Conservation (phyloP, 345 rosid genomes). For the Erodium maritimum region DNA sequence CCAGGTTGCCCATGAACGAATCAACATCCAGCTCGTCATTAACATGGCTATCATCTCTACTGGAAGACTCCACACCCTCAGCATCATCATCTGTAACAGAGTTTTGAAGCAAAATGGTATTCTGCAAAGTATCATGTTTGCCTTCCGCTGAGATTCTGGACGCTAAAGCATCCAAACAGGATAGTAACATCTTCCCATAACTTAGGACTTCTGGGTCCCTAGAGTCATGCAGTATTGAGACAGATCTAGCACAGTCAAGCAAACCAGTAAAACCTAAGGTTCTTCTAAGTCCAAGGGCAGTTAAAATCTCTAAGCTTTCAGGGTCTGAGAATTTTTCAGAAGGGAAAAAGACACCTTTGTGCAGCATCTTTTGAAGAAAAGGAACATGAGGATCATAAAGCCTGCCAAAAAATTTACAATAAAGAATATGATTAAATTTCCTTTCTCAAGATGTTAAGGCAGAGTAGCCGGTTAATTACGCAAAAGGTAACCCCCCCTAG, state of each 20-base stretch:
- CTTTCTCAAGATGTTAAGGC: not conserved
- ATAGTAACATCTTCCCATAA: constrained; percentile 50
- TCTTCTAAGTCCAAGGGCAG: constrained; percentile 61
- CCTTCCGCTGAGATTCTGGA: constrained; percentile 37
- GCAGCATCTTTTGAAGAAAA: constrained; percentile 52
- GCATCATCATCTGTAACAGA: constrained; percentile 14
- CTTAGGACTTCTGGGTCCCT: constrained; percentile 38
- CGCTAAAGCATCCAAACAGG: constrained; percentile 49
- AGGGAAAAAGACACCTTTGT: constrained; percentile 69
- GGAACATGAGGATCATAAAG: constrained; percentile 85
- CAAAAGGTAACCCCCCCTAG: not conserved
- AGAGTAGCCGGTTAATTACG: not conserved
- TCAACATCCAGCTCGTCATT: constrained; percentile 27
- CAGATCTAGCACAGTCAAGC: constrained; percentile 78
- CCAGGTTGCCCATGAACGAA: constrained; percentile 32
- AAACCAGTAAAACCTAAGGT: constrained; percentile 49
- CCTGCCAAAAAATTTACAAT: constrained; percentile 40
- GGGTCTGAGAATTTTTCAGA: constrained; percentile 57
- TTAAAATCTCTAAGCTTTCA: constrained; percentile 58
- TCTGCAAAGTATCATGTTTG: constrained; percentile 21
- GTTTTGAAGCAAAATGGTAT: constrained; percentile 10
- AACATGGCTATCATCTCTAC: constrained; percentile 17
- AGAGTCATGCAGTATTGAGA: constrained; percentile 48
- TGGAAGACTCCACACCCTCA: constrained; percentile 16
- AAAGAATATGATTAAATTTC: constrained; percentile 1